A percentile compares a stretch with the other conserved stretches of the same genome.
phyloP scores from a whole-genome alignment of 495 filamentous ascomycete genomes.

The Xylaria scruposa region DNA sequence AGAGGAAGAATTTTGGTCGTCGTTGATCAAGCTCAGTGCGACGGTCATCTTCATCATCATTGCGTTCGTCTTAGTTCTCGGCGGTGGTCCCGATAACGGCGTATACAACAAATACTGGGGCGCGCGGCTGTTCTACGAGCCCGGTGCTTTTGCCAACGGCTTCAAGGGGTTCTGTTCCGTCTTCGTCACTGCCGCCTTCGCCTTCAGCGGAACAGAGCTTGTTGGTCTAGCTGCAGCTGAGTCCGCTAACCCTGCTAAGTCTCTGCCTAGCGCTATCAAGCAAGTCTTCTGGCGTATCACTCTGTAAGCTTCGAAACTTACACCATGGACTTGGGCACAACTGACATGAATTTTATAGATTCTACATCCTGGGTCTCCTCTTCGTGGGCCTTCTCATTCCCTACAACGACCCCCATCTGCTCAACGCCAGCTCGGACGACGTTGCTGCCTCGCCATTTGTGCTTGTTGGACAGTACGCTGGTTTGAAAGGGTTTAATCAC shows the following conservation, averaged over 20 bases:
- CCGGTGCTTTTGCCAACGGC: conserved; percentile 72
- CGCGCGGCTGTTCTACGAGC: conserved; percentile 68
- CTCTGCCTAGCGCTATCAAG: conserved; percentile 71
- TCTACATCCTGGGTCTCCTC: conserved; percentile 77
- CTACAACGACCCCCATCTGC: conserved; percentile 58
- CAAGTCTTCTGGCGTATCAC: conserved; percentile 78
- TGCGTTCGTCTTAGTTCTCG: conserved; percentile 70
- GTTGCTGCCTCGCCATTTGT: conserved; percentile 76
- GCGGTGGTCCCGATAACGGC: conserved; percentile 63
- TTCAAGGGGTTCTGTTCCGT: conserved; percentile 76
- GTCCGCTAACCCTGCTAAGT: conserved; percentile 66
- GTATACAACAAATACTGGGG: conserved; percentile 63
- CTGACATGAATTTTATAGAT: conserved; percentile 36
- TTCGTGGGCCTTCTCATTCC: conserved; percentile 78
- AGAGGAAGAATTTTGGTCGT: conserved; percentile 66
- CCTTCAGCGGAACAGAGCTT: conserved; percentile 75
- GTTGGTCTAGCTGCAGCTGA: conserved; percentile 78
- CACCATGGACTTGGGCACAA: not conserved
- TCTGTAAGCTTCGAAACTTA: conserved; percentile 35
- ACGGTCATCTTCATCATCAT: conserved; percentile 76
- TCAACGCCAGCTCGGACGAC: conserved; percentile 58
- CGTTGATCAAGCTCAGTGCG: conserved; percentile 64
- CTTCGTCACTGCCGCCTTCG: conserved; percentile 77
- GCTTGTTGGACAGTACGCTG: conserved; percentile 70
- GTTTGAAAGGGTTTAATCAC: conserved; percentile 68